phyloP scores from a whole-genome alignment of 139 green algal species.

The Chlorella sp. region DNA sequence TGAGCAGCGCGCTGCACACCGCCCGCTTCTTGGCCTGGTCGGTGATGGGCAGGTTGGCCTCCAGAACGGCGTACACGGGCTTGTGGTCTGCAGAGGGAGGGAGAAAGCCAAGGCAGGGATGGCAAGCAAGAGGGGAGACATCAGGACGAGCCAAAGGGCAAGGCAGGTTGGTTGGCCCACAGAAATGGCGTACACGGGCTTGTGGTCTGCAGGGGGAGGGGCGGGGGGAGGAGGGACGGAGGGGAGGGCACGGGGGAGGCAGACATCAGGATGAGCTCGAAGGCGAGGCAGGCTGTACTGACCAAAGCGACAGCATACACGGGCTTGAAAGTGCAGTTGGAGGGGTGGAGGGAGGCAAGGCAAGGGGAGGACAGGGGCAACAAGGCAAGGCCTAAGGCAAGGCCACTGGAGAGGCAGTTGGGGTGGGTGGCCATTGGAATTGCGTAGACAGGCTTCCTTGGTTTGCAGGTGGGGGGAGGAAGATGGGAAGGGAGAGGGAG shows the following conservation, averaged over 20 bases:
- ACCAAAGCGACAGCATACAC: constrained; percentile 74
- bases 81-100: constrained; percentile 85
- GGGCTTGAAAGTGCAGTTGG: no score
- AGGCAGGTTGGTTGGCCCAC: background rate
- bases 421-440: no score
- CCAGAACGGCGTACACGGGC: constrained; percentile 79
- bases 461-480: no score
- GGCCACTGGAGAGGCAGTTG: no score
- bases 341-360: no score
- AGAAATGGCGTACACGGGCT: constrained; percentile 82
- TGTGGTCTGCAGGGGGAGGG: constrained; percentile 85
- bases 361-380: background rate
- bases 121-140: background rate
- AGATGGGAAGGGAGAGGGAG: no score
- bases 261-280: background rate
- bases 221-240: background rate
- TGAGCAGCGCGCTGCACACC: constrained; percentile 44
- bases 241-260: background rate
- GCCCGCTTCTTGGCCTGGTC: constrained; percentile 42
- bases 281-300: background rate
- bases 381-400: background rate
- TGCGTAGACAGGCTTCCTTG: no score
- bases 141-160: background rate
- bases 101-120: background rate
- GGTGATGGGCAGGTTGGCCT: constrained; percentile 50